phyloP scores from a whole-genome alignment of 305 asterid genomes.

The Salvia sclarea region DNA sequence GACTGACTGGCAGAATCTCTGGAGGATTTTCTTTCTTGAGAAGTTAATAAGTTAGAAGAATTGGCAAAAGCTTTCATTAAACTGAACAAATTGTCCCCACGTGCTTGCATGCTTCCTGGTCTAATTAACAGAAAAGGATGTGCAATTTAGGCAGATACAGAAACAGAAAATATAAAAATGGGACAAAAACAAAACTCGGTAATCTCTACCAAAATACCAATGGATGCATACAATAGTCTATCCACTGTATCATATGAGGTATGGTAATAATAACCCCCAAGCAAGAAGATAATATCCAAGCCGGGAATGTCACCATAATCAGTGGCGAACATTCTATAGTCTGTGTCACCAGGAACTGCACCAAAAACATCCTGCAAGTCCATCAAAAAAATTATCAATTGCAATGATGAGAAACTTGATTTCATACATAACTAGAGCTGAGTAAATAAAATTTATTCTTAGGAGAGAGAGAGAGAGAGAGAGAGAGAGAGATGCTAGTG shows the following conservation, averaged over 20 bases:
- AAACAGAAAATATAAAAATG: constrained; percentile 11
- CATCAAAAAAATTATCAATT: constrained; percentile 20
- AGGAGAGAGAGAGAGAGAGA: background rate
- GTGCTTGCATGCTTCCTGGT: constrained; percentile 99
- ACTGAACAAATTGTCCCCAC: constrained; percentile 87
- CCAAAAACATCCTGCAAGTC: constrained; percentile 86
- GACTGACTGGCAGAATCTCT: constrained; percentile 47
- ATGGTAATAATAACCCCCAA: constrained; percentile 96
- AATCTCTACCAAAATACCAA: constrained; percentile 63
- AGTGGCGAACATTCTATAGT: constrained; percentile 88
- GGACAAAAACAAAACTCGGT: constrained; percentile 34
- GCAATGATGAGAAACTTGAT: background rate
- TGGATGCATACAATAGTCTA: constrained; percentile 91
- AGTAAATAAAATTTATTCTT: background rate
- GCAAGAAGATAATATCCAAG: constrained; percentile 92
- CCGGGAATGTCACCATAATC: constrained; percentile 98
- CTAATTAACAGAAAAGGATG: constrained; percentile 44
- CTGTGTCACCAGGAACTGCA: constrained; percentile 95
- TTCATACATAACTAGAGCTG: constrained; percentile 7
- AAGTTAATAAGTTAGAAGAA: constrained; percentile 76
- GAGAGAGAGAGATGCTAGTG: background rate
- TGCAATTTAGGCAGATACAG: constrained; percentile 38
- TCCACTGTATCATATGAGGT: constrained; percentile 97
- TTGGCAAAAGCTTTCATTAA: constrained; percentile 79
- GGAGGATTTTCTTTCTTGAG: constrained; percentile 60